Base-by-base conservation (phyloP, 805 yeast genomes). In the Schizosaccharomyces octosporus region DNA sequence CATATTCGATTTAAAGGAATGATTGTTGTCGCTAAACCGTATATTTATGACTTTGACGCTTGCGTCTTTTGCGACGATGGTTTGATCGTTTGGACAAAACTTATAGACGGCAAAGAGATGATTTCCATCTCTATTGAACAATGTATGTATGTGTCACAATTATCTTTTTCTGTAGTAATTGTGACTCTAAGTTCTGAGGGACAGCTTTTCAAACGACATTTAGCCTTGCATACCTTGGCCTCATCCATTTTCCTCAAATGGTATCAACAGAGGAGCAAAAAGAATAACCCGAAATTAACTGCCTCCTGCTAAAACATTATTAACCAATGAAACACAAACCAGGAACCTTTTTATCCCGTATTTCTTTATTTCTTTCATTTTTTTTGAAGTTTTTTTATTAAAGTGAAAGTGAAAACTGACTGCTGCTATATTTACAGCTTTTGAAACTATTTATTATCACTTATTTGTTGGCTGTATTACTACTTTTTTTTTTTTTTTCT, bases 51-150 rank as follows among this genome's bases (percentile, higher is more conserved):
- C 7, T 24, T 24, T 21, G 29, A 51, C 21, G 57, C 57, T 5
- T 51, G 57, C 17, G 57, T 51, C 36, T 51, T 51, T 51, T 51
- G 57, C 57, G 36, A 51, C 17, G 57, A 51, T 51, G 57, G 57
- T 24, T 13, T 51, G 15, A 17, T 51, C 21, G 57, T 51, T 21
- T 51, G 57, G 57, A 51, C 57, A 29, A 51, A 29, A 11, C 19
- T 19, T 24, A 5, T 51, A 24, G 27, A 21, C 31, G 21, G 3
- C 5, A 21, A 5, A 17, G 57, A 51, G 32, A 51, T 51, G 57
- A 51, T 7, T 36, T 11, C 57, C 36, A 17, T 51, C 19, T 51
- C 57, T 17, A 24, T 51, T 24, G 57, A 51, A n/a, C 57, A 51
- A 24, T 51, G 57, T 51, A 11, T 51, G 13, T 29, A 29, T 7